phyloP scores from a whole-genome alignment of 371 early-diverging fungal genomes.

The Mucor irregularis region DNA sequence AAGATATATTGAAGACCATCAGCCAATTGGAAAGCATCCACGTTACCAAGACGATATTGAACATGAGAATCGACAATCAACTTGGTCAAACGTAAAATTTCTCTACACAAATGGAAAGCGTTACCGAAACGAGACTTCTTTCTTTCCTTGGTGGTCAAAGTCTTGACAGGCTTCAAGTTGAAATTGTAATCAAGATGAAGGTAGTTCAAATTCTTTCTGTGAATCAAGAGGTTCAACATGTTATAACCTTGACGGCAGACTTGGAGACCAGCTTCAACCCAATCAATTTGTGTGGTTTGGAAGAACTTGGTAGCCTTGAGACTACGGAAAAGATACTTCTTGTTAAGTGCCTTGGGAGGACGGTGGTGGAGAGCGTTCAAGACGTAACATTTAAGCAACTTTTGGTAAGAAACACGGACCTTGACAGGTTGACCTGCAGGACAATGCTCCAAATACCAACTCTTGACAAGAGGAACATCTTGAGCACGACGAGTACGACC shows the following conservation, averaged over 20 bases:
- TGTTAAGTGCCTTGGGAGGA: slow-evolving; percentile 86
- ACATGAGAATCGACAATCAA: slow-evolving; percentile 97
- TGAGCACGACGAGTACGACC: slow-evolving; percentile 93
- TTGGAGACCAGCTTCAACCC: slow-evolving; percentile 99
- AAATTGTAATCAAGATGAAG: slow-evolving; percentile 98
- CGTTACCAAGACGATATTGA: slow-evolving; percentile 95
- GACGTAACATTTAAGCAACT: slow-evolving; percentile 89
- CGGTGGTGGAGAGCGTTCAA: slow-evolving; percentile 87
- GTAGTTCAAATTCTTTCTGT: slow-evolving; percentile 97
- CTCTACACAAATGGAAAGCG: slow-evolving; percentile 95
- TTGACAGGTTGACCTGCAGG: slow-evolving; percentile 95
- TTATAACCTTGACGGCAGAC: slow-evolving; percentile 98
- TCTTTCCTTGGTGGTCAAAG: slow-evolving; percentile 99
- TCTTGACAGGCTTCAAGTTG: slow-evolving; percentile 96
- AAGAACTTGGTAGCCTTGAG: slow-evolving; percentile 97
- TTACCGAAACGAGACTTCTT: slow-evolving; percentile 99
- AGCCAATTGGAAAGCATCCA: slow-evolving; percentile 96
- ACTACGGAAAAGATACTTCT: slow-evolving; percentile 93
- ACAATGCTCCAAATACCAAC: slow-evolving; percentile 97
- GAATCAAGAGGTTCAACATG: slow-evolving; percentile 97
- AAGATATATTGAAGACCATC: slow-evolving; percentile 98
- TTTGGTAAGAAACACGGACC: slow-evolving; percentile 97
- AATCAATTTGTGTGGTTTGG: slow-evolving; percentile 96
- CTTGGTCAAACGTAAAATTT: slow-evolving; percentile 97
- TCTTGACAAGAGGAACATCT: slow-evolving; percentile 95